Percentiles rank a stretch among this genome's conserved stretches.
These are phyloP conservation scores for Candolleomyces eurysporus DNA, from an alignment of 768 basidiomycete species.

Conservation along the genomic window DNA sequence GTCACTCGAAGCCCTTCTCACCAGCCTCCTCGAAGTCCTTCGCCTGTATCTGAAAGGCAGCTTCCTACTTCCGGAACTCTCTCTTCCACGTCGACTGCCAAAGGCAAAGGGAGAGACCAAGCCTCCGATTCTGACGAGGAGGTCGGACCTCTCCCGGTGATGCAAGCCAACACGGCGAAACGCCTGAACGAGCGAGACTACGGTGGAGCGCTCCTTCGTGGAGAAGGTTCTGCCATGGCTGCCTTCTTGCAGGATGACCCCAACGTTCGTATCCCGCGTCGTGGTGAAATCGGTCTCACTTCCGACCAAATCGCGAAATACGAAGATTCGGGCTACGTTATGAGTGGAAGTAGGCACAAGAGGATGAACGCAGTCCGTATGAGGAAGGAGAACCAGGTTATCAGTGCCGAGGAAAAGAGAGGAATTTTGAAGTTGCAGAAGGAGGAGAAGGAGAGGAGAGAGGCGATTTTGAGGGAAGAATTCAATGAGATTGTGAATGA, in stretches of 20 bases:
- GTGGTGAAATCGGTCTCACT: slow-evolving; percentile 96
- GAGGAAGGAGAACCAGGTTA: slow-evolving; percentile 99
- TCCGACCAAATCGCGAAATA: slow-evolving; percentile 84
- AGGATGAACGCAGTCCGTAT: slow-evolving; percentile 99
- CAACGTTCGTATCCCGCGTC: slow-evolving; percentile 88
- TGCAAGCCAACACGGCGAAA: slow-evolving; percentile 40
- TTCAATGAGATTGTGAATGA: slow-evolving; percentile 83
- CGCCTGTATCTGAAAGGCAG: background rate
- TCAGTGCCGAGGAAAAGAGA: slow-evolving; percentile 97
- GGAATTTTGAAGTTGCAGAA: slow-evolving; percentile 92
- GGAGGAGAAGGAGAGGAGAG: slow-evolving; percentile 91
- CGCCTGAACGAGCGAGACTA: slow-evolving; percentile 82
- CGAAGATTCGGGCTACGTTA: slow-evolving; percentile 93
- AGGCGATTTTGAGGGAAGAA: slow-evolving; percentile 85
- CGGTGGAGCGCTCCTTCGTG: slow-evolving; percentile 85
- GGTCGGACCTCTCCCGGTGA: slow-evolving; percentile 75
- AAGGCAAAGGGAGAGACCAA: slow-evolving; percentile 21
- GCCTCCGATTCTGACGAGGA: slow-evolving; percentile 58
- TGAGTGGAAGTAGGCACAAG: slow-evolving; percentile 92
- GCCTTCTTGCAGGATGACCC: slow-evolving; percentile 88
- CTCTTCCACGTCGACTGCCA: background rate
- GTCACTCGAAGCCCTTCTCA: slow-evolving; percentile 9
- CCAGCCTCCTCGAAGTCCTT: slow-evolving; percentile 9
- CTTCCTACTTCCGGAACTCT: background rate
- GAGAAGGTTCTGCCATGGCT: slow-evolving; percentile 98